Base-by-base conservation (phyloP, 768 basidiomycete genomes). In the Rhodotorula toruloides region DNA sequence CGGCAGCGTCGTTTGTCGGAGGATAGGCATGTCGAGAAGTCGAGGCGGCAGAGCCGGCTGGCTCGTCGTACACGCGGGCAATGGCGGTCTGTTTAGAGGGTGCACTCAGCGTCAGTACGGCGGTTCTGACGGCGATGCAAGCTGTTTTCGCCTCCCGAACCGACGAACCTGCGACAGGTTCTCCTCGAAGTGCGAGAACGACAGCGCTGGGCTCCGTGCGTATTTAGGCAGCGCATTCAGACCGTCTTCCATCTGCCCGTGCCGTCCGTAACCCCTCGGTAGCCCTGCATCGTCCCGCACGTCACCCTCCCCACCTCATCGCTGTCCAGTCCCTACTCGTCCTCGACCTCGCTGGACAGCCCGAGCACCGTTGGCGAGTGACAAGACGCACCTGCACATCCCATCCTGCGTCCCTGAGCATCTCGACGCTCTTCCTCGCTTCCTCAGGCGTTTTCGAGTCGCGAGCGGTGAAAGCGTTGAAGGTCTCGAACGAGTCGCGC, bases 41-140 rank as follows among this genome's bases (percentile, higher is more conserved):
- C 2, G 64, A 47, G 47, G 48, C 7, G 1, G 46, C 2, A 4
- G 48, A 4, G 1, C 39, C 17, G 55, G 39, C 19, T 14, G 29
- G n/a, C 32, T 54, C 61, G 49, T 70, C 69, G 46, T 55, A 70
- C 34, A 70, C 54, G 49, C 42, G 52, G 16, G 68, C 43, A n/a
- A 70, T 53, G 53, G 68, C 68, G 34, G 49, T n/a, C 68, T 70
- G 58, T 6, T 32, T 9, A 27, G 36, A 27, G 27, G 54, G n/a
- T n/a, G n/a, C n/a, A 27, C 32, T 4, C 12, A 40, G n/a, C 14
- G 39, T 54, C 54, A 37, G 52, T 4, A 32, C 7, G 19, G 31
- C 13, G 32, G 3, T 5, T 32, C 32, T 5, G 47, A 8, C 4
- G 55, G 3, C n/a, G n/a, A n/a, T n/a, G n/a, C n/a, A n/a, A n/a